Conservation (phyloP, 2,329 filamentous ascomycete genomes). For the Aspergillus texensis region DNA sequence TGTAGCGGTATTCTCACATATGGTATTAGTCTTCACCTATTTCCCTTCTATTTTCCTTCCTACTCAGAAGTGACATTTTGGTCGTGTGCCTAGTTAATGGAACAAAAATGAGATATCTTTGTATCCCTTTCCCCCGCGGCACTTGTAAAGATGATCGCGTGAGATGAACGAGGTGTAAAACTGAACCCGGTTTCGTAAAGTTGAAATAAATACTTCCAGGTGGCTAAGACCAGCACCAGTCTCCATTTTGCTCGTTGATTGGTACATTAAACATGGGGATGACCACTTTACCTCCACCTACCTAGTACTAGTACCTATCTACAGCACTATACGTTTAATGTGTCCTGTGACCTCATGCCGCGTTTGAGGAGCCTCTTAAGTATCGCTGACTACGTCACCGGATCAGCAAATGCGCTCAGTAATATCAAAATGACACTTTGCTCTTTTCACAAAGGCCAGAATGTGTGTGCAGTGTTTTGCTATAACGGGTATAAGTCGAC, state of each 20-base stretch:
- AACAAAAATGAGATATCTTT: constrained; percentile 24
- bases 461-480: not conserved
- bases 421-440: not conserved
- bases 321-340: not conserved
- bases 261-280: no score
- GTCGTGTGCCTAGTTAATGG: constrained; percentile 35
- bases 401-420: not conserved
- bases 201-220: not conserved
- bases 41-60: constrained; percentile 2
- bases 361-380: not conserved
- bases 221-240: not conserved
- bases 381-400: not conserved
- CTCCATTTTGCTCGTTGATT: not conserved
- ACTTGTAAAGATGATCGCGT: not conserved
- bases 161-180: not conserved
- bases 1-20: constrained; percentile 20
- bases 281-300: not conserved
- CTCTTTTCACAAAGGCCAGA: not conserved
- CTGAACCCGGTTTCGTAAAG: not conserved
- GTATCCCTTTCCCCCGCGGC: not conserved
- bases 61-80: constrained; percentile 23
- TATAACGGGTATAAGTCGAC: not conserved
- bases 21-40: constrained; percentile 3
- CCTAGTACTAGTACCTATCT: not conserved
- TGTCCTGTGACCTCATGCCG: not conserved